Base-by-base conservation (phyloP, 768 basidiomycete species). In the Myochromella boudieri region DNA sequence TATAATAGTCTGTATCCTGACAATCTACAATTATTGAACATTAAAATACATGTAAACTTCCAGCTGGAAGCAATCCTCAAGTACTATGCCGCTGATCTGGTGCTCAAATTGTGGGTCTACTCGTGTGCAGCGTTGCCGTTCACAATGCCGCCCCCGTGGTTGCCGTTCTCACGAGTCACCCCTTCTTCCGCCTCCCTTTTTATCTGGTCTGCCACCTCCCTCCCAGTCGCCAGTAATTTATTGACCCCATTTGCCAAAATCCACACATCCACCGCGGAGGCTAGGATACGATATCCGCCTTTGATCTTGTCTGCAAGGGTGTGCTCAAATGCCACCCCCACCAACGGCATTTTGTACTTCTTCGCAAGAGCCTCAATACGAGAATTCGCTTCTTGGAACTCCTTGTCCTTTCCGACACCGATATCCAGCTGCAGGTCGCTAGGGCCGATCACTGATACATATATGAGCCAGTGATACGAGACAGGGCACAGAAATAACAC, bases 301-400 rank as follows among this genome's bases (percentile, higher is more conserved):
- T 37, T 20, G 17, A 4, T 27, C 29, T 24, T 45, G 25, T 37
- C 26, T 25, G 15, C 25, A 11, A 37, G 11, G 18, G 12, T 7
- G 10, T 37, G 21, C 26, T 28, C 36, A 14, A 37, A 37, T 4
- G 18, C 36, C 5, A 22, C 36, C 14, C 36, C 26, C 0, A 46
- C 9, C 15, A 46, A 38, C 2, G 45, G 45, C 45, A 46, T 46
- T 2, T 46, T 39, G 29, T 46, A 46, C 21, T 46, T 46, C 37
- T 40, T 29, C 7, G 45, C 45, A 8, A 46, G 45, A 9, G 45
- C 9, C 10, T 46, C 8, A 29, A 46, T 46, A n/a, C 45, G 38
- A 1, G 17, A 20, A 6, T 11, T 8, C 24, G 15, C 20, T 6
- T 7, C 33, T 11, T 15, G 9, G 21, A 28, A 20, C 14, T 33